Evolutionary conservation across 2,329 filamentous ascomycete species (phyloP).

Genomic region (Ophiostoma populinum): DNA sequence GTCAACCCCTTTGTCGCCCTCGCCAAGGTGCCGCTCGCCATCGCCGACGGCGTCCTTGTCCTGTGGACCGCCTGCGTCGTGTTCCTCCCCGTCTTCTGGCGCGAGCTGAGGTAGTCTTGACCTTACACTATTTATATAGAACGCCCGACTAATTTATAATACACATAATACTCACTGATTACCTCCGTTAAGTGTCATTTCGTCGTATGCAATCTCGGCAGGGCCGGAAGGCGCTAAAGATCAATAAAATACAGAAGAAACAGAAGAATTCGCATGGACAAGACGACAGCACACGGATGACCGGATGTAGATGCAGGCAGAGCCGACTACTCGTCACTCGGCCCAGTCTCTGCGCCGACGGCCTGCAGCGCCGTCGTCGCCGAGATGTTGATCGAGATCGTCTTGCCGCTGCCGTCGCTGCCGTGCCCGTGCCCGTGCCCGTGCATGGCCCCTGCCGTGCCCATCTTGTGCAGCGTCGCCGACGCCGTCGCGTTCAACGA

Average conservation of each 20-base stretch:
- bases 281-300: neutral
- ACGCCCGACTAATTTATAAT: no score
- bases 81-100: constrained; percentile 64
- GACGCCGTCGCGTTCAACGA: constrained; percentile 15
- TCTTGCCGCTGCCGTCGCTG: neutral
- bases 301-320: neutral
- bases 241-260: neutral
- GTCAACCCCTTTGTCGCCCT: constrained; percentile 46
- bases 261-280: neutral
- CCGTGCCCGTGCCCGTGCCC: neutral
- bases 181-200: no score
- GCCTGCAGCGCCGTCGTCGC: constrained; percentile 6
- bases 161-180: no score
- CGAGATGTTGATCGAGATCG: constrained; percentile 11
- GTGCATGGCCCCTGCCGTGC: neutral
- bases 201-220: no score
- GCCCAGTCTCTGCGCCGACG: constrained; percentile 4
- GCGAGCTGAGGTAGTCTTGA: constrained; percentile 9
- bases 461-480: constrained; percentile 1
- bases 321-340: constrained; percentile 5
- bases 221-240: no score
- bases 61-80: constrained; percentile 69
- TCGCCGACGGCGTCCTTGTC: constrained; percentile 50
- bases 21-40: constrained; percentile 43
- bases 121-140: no score